Evolutionary conservation across 202 grass and related monocot genomes (phyloP), one percentile per base, ranked within the genome.

Genomic region (Zizania palustris): DNA sequence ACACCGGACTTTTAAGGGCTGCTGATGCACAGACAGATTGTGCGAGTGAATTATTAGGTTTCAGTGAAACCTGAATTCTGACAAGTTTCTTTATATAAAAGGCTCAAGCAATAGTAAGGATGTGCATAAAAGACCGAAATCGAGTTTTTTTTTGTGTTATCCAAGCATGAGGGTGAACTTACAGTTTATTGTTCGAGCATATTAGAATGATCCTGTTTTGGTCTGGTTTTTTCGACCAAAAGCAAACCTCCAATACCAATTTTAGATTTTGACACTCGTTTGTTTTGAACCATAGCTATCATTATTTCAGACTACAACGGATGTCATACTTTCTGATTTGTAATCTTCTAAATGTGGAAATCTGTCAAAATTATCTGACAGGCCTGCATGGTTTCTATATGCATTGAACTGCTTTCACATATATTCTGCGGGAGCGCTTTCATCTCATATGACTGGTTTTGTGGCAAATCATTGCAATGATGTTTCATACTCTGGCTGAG

Each of bases 341-440:
- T n/a, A n/a, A n/a, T n/a, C n/a, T n/a, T n/a, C n/a, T n/a, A n/a
- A n/a, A n/a, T n/a, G n/a, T n/a, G n/a, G n/a, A n/a, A n/a, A n/a
- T n/a, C n/a, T n/a, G n/a, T n/a, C n/a, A n/a, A n/a, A n/a, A n/a
- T n/a, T n/a, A n/a, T n/a, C n/a, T n/a, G n/a, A n/a, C n/a, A n/a
- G n/a, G n/a, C n/a, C n/a, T n/a, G n/a, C n/a, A n/a, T n/a, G n/a
- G n/a, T n/a, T n/a, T n/a, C n/a, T n/a, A n/a, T n/a, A n/a, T 84
- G 67, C 83, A 90, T 60, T 7, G 69, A 82, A 81, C 37, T 85
- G 9, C 76, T 88, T 86, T 85, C 83, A 72, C 61, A 84, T 63
- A 75, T 76, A 80, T 78, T 83, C 45, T 82, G 70, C 16, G 21
- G 77, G 48, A 76, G 64, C 37, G 80, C 72, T 51, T 87, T 84